phyloP scores from a whole-genome alignment of 2,329 filamentous ascomycete genomes.

The Phaeophleospora eucalypticola region DNA sequence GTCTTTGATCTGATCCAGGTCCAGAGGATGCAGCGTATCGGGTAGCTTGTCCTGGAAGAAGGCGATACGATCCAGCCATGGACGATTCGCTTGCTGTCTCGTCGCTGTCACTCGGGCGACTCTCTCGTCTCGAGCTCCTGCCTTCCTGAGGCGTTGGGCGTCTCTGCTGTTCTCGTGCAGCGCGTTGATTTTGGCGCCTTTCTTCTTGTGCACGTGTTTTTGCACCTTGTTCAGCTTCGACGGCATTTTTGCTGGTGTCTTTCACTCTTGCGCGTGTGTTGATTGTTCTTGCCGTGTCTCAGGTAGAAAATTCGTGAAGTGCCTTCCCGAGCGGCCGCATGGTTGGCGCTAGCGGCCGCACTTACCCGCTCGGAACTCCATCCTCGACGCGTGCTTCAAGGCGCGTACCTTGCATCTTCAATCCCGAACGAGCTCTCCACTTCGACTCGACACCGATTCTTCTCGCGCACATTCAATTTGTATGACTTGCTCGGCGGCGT shows the following conservation, averaged over 20 bases:
- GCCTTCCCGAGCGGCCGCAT: neutral
- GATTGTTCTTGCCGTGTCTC: neutral
- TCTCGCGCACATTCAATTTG: conserved; percentile 1
- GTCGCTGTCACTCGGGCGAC: conserved; percentile 67
- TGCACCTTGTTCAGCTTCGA: conserved; percentile 72
- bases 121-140: conserved; percentile 75
- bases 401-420: conserved; percentile 5
- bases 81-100: conserved; percentile 65
- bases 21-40: conserved; percentile 44
- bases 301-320: conserved; percentile 7
- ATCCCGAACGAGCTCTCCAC: neutral
- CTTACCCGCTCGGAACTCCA: neutral
- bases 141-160: conserved; percentile 73
- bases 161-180: conserved; percentile 88
- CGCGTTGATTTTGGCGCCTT: conserved; percentile 67
- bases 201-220: conserved; percentile 91
- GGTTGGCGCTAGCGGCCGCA: neutral
- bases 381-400: conserved; percentile 2
- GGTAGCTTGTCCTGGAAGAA: conserved; percentile 60
- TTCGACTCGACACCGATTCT: neutral
- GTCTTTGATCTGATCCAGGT: conserved; percentile 54
- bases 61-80: conserved; percentile 60
- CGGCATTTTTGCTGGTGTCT: conserved; percentile 57
- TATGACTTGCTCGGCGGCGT: neutral
- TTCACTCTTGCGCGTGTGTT: neutral